Conservation (phyloP, 306 rosid genomes). For the Ziziphus jujuba region DNA sequence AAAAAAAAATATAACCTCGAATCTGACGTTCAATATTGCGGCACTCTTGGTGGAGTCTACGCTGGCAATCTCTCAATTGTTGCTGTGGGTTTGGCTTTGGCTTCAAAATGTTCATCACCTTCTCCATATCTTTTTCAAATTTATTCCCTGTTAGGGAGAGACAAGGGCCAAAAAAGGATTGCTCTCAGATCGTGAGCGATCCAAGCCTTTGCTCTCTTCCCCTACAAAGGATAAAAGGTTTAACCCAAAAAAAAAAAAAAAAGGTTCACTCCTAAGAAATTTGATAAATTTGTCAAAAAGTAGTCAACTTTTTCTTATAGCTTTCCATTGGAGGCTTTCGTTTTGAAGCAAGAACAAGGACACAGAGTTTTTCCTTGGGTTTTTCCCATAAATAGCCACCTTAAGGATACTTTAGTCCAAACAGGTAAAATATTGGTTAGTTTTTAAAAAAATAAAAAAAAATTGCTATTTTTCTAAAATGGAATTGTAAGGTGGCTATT, state of each 20-base stretch:
- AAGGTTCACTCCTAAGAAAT: neutral
- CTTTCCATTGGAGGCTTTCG: too few relatives aligned
- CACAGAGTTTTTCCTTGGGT: too few relatives aligned
- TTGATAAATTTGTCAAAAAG: neutral
- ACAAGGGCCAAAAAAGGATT: neutral
- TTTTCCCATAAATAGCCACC: too few relatives aligned
- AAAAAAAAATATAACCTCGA: slow-evolving; percentile 48
- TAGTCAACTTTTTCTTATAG: too few relatives aligned
- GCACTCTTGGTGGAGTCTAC: slow-evolving; percentile 88
- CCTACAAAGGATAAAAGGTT: neutral
- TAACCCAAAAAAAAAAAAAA: too few relatives aligned
- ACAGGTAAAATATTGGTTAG: too few relatives aligned
- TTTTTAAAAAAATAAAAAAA: too few relatives aligned
- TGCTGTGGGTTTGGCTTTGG: slow-evolving; percentile 88
- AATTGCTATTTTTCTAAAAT: too few relatives aligned
- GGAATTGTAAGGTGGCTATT: too few relatives aligned
- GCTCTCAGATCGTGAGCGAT: neutral
- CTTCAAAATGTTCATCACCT: slow-evolving; percentile 65
- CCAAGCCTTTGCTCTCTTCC: neutral
- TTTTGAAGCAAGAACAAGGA: too few relatives aligned
- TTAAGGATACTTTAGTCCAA: too few relatives aligned
- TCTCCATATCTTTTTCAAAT: slow-evolving; percentile 55
- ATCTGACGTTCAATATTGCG: slow-evolving; percentile 94
- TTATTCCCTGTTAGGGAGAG: neutral
- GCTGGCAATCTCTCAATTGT: slow-evolving; percentile 87